A percentile compares a stretch with the other conserved stretches of the same genome.
Conservation (phyloP, 176 grass and related monocot species). For the Canna indica region DNA sequence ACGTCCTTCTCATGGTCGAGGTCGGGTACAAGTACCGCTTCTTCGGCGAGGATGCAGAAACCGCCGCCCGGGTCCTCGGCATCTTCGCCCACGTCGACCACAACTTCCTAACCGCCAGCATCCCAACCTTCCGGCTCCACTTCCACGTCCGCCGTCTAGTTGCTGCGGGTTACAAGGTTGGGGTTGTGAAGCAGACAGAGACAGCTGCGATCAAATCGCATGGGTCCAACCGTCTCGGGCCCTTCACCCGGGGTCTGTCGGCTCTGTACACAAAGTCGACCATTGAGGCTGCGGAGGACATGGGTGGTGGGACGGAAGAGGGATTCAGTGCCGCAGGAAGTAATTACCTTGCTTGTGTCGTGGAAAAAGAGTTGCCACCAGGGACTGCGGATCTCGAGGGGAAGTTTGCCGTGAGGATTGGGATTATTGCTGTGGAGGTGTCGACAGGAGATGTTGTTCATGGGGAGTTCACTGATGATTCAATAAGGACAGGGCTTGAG, state of each 20-base stretch:
- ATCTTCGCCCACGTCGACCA: conserved; percentile 74
- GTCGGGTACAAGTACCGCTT: conserved; percentile 86
- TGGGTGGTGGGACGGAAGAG: conserved; percentile 29
- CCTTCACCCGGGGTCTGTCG: conserved; percentile 49
- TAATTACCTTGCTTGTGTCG: conserved; percentile 69
- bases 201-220: conserved; percentile 81
- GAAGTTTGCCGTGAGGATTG: conserved; percentile 47
- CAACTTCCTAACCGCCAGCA: conserved; percentile 70
- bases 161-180: conserved; percentile 57
- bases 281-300: conserved; percentile 72
- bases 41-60: conserved; percentile 74
- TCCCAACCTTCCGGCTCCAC: conserved; percentile 76
- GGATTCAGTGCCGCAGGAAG: conserved; percentile 19
- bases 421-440: conserved; percentile 53
- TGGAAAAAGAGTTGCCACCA: conserved; percentile 53
- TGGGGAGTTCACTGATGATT: conserved; percentile 66
- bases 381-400: conserved; percentile 16
- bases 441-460: conserved; percentile 71
- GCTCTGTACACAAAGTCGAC: conserved; percentile 83
- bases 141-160: conserved; percentile 86
- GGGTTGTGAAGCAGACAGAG: conserved; percentile 92
- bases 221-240: conserved; percentile 33
- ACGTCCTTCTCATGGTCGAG: conserved; percentile 80
- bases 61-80: conserved; percentile 63
- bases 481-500: conserved; percentile 55